Percentiles rank a stretch among this genome's conserved stretches.
Evolutionary conservation across 2,329 filamentous ascomycete genomes (phyloP).

Genomic region (Paecilomyces sp.): DNA sequence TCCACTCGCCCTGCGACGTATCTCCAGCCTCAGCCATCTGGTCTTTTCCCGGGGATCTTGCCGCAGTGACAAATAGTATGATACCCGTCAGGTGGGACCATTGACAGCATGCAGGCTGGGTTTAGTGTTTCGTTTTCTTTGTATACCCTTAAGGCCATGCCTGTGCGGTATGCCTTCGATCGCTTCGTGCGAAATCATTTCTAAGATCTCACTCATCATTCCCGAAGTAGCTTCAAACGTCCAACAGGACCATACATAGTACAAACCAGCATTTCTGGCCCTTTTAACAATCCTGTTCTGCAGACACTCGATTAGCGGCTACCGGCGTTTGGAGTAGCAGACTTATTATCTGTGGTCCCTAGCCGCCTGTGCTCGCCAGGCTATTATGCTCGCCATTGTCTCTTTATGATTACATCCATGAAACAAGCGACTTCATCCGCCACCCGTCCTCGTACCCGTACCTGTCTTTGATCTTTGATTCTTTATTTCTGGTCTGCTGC

Average conservation of each 20-base stretch:
- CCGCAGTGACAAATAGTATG: background rate
- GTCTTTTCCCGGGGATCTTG: background rate
- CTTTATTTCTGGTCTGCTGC: background rate
- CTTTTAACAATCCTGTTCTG: background rate
- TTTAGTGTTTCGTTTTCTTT: background rate
- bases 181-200: background rate
- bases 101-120: background rate
- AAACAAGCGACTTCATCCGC: background rate
- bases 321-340: background rate
- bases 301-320: background rate
- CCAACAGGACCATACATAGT: background rate
- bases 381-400: conserved; percentile 1
- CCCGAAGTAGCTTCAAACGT: background rate
- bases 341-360: background rate
- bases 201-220: background rate
- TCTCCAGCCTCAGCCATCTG: background rate
- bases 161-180: background rate
- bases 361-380: background rate
- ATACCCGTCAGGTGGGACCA: background rate
- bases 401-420: conserved; percentile 13
- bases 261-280: background rate
- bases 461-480: background rate
- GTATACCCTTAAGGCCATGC: background rate
- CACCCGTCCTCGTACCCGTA: background rate
- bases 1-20: background rate